These are phyloP conservation scores for Diplodia scrobiculata DNA, from an alignment of 2,329 filamentous ascomycete genomes.

Conservation along the genomic window DNA sequence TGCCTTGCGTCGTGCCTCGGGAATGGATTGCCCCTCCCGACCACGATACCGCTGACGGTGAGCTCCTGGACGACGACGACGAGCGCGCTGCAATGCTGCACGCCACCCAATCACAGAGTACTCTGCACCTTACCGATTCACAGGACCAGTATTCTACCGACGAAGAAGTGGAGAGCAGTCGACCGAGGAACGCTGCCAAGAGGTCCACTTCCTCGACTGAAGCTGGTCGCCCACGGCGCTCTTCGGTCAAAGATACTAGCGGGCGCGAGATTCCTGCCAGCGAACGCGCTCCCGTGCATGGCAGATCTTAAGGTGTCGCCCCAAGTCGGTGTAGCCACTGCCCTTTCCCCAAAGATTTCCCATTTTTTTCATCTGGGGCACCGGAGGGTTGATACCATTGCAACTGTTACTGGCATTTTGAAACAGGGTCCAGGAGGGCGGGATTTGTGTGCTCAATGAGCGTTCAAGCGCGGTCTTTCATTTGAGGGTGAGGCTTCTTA, in stretches of 20 bases:
- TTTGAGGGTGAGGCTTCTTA: background rate
- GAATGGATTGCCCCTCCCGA: conserved; percentile 83
- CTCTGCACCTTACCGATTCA: conserved; percentile 30
- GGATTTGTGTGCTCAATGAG: conserved; percentile 21
- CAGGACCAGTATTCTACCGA: conserved; percentile 39
- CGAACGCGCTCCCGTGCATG: conserved; percentile 46
- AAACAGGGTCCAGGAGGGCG: conserved; percentile 8
- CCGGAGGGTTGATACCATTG: conserved; percentile 22
- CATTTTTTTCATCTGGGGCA: conserved; percentile 1
- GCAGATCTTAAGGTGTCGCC: conserved; percentile 1
- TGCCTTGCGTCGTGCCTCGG: conserved; percentile 78
- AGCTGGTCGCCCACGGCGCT: conserved; percentile 15
- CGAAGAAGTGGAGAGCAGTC: conserved; percentile 31
- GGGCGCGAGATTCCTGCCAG: conserved; percentile 49
- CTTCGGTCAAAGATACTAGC: conserved; percentile 43
- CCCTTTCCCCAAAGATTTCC: background rate
- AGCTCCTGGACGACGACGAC: conserved; percentile 61
- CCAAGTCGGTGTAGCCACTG: background rate
- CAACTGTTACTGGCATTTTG: conserved; percentile 4
- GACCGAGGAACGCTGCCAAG: conserved; percentile 3
- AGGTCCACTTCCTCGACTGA: conserved; percentile 13
- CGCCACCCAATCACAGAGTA: conserved; percentile 39
- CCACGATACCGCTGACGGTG: conserved; percentile 70
- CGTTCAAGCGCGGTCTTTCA: conserved; percentile 18
- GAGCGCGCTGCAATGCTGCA: conserved; percentile 64